Conservation (phyloP, 129 eudicot species). For the Apium graveolens region DNA sequence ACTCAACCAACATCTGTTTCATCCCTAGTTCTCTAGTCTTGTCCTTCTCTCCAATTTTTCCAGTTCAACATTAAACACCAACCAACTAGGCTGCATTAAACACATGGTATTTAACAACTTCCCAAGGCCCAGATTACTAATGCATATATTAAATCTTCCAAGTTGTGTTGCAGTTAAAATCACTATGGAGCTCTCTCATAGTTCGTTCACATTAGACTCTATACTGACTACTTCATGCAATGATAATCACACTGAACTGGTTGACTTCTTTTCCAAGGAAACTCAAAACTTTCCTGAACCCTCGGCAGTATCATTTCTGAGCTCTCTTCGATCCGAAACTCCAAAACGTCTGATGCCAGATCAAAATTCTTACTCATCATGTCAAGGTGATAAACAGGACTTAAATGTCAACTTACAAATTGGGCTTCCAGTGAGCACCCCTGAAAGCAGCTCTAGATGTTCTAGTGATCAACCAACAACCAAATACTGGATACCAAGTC, state of each 20-base stretch:
- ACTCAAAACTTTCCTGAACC: slow-evolving; percentile 10
- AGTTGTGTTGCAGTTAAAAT: neutral
- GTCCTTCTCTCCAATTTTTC: slow-evolving; percentile 1
- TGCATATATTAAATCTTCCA: neutral
- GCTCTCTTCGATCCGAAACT: slow-evolving; percentile 8
- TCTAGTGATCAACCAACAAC: slow-evolving; percentile 8
- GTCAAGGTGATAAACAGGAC: slow-evolving; percentile 24
- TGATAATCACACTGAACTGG: slow-evolving; percentile 26
- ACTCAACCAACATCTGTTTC: slow-evolving; percentile 30
- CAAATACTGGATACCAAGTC: slow-evolving; percentile 70
- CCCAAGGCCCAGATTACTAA: neutral
- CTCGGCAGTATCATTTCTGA: slow-evolving; percentile 7
- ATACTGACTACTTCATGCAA: slow-evolving; percentile 21
- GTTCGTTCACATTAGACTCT: neutral
- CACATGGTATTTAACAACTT: neutral
- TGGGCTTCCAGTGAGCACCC: slow-evolving; percentile 36
- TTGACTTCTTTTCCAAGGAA: slow-evolving; percentile 36
- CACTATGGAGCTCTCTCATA: slow-evolving; percentile 29
- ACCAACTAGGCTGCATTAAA: neutral
- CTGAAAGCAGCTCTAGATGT: neutral
- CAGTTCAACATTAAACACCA: neutral
- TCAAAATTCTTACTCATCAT: slow-evolving; percentile 16
- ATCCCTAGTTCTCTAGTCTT: slow-evolving; percentile 25
- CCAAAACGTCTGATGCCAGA: slow-evolving; percentile 5
- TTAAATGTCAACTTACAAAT: slow-evolving; percentile 51